Evolutionary conservation across 1,284 basidiomycete genomes (phyloP), one percentile per base, ranked within the genome.

Genomic region (Mixia osmundae): DNA sequence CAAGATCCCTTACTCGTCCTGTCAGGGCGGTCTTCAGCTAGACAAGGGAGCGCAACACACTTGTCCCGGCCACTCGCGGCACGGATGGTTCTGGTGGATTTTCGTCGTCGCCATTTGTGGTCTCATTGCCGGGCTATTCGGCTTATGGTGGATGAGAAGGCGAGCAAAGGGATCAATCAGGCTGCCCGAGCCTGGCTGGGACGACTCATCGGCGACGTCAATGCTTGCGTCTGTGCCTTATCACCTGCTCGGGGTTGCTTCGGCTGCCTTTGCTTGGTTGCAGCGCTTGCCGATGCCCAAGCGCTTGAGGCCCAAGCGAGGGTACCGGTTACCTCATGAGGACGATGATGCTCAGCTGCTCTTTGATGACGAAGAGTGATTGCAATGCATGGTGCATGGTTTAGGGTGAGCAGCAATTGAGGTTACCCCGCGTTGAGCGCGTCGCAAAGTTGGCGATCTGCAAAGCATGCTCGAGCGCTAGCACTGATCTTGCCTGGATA

Each of bases 191-290:
- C 40, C 40, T 11, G 28, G 18, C n/a, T 30, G 32, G 20, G 38
- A 36, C 16, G n/a, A n/a, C n/a, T n/a, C n/a, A n/a, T n/a, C n/a
- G n/a, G 25, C 63, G 0, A 40, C 80, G 36, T 68, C 64, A 12
- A 80, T 74, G 4, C 50, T 87, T 25, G 77, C 76, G 2, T 76
- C 72, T 7, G 67, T 89, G 3, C 83, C 82, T 0, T 82, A 74
- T 70, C 83, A 76, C 62, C 52, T 83, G 33, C 47, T 87, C 35
- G 83, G 79, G n/a, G 48, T 83, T 15, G 65, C 63, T 14, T 10
- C 25, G 10, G 25, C n/a, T 26, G n/a, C 25, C n/a, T 10, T 14
- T 14, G n/a, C 10, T 26, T 26, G 25, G 69, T 37, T 72, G 74
- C 4, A 55, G 69, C 41, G 62, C 66, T 4, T 62, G 69, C n/a